A percentile compares a stretch with the other conserved stretches of the same genome.
These are phyloP conservation scores for Diaporthe citri DNA, from an alignment of 2,329 filamentous ascomycete species.

Conservation along the genomic window DNA sequence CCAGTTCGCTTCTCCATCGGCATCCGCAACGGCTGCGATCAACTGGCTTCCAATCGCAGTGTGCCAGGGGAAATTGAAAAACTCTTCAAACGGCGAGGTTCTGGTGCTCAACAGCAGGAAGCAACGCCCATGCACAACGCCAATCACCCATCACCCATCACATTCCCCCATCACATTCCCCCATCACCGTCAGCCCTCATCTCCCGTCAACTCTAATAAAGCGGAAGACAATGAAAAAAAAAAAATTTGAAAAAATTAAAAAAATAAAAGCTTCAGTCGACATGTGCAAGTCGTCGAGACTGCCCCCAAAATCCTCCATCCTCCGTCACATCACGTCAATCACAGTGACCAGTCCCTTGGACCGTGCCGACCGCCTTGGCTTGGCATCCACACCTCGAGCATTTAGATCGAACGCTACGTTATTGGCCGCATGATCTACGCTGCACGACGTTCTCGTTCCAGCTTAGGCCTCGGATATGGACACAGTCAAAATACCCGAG, in stretches of 20 bases:
- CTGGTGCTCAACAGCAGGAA: background rate
- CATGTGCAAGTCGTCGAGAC: constrained; percentile 3
- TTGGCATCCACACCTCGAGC: constrained; percentile 35
- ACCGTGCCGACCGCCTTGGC: constrained; percentile 29
- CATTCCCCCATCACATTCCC: background rate
- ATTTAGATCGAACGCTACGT: constrained; percentile 37
- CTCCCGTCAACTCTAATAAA: constrained; percentile 7
- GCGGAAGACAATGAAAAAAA: no score
- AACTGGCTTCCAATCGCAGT: background rate
- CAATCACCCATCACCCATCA: background rate
- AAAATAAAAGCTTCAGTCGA: background rate
- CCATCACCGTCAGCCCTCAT: background rate
- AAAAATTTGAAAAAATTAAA: no score
- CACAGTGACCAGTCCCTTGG: constrained; percentile 31
- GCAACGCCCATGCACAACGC: background rate
- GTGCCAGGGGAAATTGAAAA: background rate
- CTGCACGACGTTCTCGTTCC: constrained; percentile 32
- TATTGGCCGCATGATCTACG: constrained; percentile 38
- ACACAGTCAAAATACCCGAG: constrained; percentile 25
- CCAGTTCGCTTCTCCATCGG: constrained; percentile 7
- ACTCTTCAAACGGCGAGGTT: constrained; percentile 9
- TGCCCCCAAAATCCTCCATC: background rate
- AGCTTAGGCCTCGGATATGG: constrained; percentile 35
- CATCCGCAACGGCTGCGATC: constrained; percentile 14
- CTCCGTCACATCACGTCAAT: constrained; percentile 26